These are phyloP conservation scores for Chenopodium album DNA, from an alignment of 148 eudicot species.

Conservation along the genomic window DNA sequence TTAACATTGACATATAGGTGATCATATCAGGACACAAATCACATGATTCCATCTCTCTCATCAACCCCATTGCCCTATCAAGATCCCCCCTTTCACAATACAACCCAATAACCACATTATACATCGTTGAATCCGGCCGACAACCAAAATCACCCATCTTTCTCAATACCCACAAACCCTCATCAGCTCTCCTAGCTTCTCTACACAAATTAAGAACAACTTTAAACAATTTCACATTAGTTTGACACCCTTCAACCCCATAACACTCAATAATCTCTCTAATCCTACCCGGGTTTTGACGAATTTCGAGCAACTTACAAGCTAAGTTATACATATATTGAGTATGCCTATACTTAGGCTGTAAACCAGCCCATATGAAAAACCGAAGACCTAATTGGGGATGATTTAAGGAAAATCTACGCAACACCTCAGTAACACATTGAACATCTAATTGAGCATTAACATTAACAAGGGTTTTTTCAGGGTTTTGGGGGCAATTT, in stretches of 20 bases:
- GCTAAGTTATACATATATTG: conserved; percentile 55
- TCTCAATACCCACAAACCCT: conserved; percentile 74
- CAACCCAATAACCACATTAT: conserved; percentile 66
- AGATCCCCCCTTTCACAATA: conserved; percentile 51
- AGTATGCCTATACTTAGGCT: conserved; percentile 54
- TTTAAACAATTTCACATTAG: conserved; percentile 54
- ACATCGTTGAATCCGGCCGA: conserved; percentile 61
- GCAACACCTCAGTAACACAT: conserved; percentile 52
- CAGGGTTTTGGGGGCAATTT: conserved; percentile 45
- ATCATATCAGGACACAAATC: conserved; percentile 64
- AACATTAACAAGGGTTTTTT: conserved; percentile 49
- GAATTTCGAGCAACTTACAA: conserved; percentile 50
- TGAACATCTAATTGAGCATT: conserved; percentile 42
- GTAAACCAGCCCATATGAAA: conserved; percentile 79
- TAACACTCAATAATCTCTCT: conserved; percentile 52
- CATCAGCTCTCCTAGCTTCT: conserved; percentile 56
- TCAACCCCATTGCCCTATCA: conserved; percentile 44
- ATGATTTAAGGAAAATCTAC: conserved; percentile 42
- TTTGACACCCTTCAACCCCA: conserved; percentile 44
- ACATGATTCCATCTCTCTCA: conserved; percentile 54
- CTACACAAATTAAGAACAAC: conserved; percentile 70
- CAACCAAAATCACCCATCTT: conserved; percentile 64
- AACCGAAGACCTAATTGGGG: conserved; percentile 70
- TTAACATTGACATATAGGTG: conserved; percentile 60
- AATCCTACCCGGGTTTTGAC: conserved; percentile 38